phyloP scores from a whole-genome alignment of 2,329 filamentous ascomycete species.

The Colletotrichum falcatum region DNA sequence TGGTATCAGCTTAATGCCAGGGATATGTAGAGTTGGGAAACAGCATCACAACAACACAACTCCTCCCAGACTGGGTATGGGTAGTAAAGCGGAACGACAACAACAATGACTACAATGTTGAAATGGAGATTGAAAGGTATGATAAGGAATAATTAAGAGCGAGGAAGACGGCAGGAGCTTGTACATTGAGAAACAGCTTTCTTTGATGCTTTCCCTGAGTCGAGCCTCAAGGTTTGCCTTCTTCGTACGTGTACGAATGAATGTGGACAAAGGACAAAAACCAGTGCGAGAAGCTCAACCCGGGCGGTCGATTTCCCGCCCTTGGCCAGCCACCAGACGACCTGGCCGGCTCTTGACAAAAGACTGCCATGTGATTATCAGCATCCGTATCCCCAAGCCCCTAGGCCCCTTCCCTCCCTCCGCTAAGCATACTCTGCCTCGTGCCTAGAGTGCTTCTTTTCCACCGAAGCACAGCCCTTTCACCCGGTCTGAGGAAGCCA shows the following conservation, averaged over 20 bases:
- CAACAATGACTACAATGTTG: not conserved
- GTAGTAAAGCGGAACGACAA: not conserved
- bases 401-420: not conserved
- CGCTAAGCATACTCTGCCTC: not conserved
- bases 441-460: constrained; percentile 16
- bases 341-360: not conserved
- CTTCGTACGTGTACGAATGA: not conserved
- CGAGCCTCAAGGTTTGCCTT: constrained; percentile 18
- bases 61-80: not conserved
- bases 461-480: not conserved
- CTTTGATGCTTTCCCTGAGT: constrained; percentile 5
- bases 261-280: not conserved
- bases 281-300: not conserved
- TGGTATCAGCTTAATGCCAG: constrained; percentile 18
- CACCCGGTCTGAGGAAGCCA: constrained; percentile 8
- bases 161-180: not conserved
- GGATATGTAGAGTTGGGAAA: constrained; percentile 29
- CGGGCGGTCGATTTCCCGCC: not conserved
- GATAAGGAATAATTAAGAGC: not conserved
- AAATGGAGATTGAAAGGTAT: not conserved
- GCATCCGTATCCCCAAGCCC: not conserved
- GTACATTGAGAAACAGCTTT: constrained; percentile 1
- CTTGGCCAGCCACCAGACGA: not conserved
- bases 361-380: constrained; percentile 2
- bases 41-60: constrained; percentile 14